Conservation (phyloP, 2,329 filamentous ascomycete genomes). For the Scolecobasidium constrictum region DNA sequence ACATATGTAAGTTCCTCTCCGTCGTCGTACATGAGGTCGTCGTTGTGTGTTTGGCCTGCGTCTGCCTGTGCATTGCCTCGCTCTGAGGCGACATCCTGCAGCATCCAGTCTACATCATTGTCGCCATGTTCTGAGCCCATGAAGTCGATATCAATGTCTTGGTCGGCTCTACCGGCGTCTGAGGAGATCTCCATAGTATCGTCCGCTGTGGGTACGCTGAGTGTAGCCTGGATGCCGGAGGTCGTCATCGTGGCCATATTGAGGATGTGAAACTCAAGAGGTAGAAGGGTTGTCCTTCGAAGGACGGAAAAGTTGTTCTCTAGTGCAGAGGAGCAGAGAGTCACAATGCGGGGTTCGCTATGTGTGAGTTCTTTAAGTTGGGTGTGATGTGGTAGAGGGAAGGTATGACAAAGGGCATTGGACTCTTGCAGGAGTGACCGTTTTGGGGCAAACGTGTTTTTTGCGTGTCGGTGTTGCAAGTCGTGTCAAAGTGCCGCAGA, state of each 20-base stretch:
- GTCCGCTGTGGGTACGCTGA: conserved; percentile 24
- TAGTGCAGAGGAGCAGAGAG: too few species aligned
- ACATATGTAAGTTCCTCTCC: conserved; percentile 14
- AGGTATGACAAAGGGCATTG: neutral
- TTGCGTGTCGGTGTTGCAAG: neutral
- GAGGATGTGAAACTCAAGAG: neutral
- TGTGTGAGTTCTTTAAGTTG: too few species aligned
- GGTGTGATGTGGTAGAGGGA: conserved; percentile 10
- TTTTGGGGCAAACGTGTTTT: neutral
- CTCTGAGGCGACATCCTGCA: conserved; percentile 37
- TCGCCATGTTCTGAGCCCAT: conserved; percentile 17
- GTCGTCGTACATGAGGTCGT: conserved; percentile 27
- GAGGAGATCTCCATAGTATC: conserved; percentile 48
- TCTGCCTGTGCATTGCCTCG: conserved; percentile 11
- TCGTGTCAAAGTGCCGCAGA: too few species aligned
- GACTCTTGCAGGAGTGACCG: neutral
- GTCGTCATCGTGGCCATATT: neutral
- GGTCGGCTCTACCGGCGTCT: conserved; percentile 31
- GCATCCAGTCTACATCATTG: conserved; percentile 44
- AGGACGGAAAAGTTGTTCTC: too few species aligned
- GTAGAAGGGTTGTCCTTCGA: neutral
- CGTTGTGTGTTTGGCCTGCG: conserved; percentile 15
- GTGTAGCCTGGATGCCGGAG: neutral
- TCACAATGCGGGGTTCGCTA: too few species aligned
- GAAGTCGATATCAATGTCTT: conserved; percentile 48